Evolutionary conservation across 2,329 filamentous ascomycete genomes (phyloP), one percentile per base, ranked within the genome.

Genomic region (Cadophora sp.): DNA sequence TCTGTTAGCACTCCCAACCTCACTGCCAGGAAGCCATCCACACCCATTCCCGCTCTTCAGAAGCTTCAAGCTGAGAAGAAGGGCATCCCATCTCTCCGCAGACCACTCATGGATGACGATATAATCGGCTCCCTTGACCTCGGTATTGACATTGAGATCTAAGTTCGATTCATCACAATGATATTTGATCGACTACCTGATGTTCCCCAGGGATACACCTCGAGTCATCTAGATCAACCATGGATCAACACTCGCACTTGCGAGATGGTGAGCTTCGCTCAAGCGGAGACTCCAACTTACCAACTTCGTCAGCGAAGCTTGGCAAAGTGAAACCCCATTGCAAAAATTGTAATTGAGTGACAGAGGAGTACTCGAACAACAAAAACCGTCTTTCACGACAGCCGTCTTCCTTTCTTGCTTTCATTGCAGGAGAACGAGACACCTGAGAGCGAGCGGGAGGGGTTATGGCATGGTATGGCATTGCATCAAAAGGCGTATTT

Each of bases 61-160:
- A 77, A 64, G 72, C 71, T 71, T 63, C 75, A 70, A 64, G 73
- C 71, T 58, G 72, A 68, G 58, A 87, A 86, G 79, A 88, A 86
- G 74, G 78, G 79, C 14, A 79, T 89, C 68, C 85, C 87, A 3
- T 89, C 89, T 14, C 91, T 93, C 59, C 92, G 95, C 75, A 89
- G 92, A 80, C 89, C 91, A 36, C 86, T 94, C 66, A 91, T 91
- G 83, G 94, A 97, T 69, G 96, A 98, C 76, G 96, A 98, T 76
- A 91, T 97, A 65, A 95, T 98, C 78, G 94, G 91, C 1, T 86
- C 89, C 30, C 83, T 98, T 82, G 96, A 98, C 78, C 81, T 98
- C 73, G 95, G 93, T 33, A 93, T 98, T 77, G 95, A 98, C 73
- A 89, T 97, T 74, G 94, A 97, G 72, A 62, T 78, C 20, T 64